A percentile compares a stretch with the other conserved stretches of the same genome.
These are phyloP conservation scores for Axilococcus clingmanii DNA, from an alignment of 139 green algal species.

Conservation along the genomic window DNA sequence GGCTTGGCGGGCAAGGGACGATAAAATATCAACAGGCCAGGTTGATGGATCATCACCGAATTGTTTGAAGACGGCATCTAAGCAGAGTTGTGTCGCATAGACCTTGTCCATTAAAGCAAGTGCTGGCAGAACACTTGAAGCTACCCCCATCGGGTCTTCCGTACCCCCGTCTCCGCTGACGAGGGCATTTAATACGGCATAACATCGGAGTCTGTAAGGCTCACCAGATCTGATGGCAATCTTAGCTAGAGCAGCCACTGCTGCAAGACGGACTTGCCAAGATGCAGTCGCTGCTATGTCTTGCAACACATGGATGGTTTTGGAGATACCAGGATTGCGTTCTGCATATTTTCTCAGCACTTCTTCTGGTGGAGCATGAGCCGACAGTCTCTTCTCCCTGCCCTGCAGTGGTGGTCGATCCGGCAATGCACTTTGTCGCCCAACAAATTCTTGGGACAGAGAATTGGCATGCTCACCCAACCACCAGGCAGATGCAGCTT, in stretches of 20 bases:
- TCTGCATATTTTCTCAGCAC: slow-evolving; percentile 19
- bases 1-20: slow-evolving; percentile 37
- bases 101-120: slow-evolving; percentile 49
- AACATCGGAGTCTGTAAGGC: slow-evolving; percentile 75
- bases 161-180: not conserved
- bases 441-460: slow-evolving; percentile 36
- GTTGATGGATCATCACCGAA: slow-evolving; percentile 24
- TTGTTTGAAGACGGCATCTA: slow-evolving; percentile 39
- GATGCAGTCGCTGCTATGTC: slow-evolving; percentile 20
- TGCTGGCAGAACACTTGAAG: not conserved
- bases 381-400: not conserved
- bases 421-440: not conserved
- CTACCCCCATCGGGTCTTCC: slow-evolving; percentile 24
- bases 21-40: slow-evolving; percentile 51
- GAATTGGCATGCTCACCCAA: slow-evolving; percentile 71
- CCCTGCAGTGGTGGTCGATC: not conserved
- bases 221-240: slow-evolving; percentile 68
- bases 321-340: slow-evolving; percentile 33
- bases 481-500: slow-evolving; percentile 50
- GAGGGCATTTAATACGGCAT: slow-evolving; percentile 43
- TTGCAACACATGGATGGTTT: slow-evolving; percentile 34
- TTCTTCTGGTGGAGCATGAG: not conserved
- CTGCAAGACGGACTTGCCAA: slow-evolving; percentile 34
- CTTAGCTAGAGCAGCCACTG: slow-evolving; percentile 37
- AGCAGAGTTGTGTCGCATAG: slow-evolving; percentile 55